Conservation (phyloP, 164 flowering plant species). For the Kalanchoe fedtschenkoi region DNA sequence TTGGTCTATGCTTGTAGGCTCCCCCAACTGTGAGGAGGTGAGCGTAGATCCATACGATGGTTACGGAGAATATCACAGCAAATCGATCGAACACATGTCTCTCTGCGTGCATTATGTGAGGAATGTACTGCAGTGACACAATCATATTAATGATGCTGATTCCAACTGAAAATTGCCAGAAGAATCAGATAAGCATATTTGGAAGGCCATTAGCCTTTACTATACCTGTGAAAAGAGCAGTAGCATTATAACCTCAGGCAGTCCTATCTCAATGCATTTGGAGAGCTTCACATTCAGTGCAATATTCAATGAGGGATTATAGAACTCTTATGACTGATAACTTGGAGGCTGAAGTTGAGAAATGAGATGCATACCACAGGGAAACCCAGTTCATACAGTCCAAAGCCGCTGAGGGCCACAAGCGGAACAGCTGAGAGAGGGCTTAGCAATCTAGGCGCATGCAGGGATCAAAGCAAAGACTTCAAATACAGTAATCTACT, state of each 20-base stretch:
- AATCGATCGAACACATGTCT: constrained; percentile 63
- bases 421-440: constrained; percentile 83
- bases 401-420: constrained; percentile 78
- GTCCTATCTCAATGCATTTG: constrained; percentile 82
- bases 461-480: background rate
- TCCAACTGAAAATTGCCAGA: background rate
- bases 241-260: constrained; percentile 65
- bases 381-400: constrained; percentile 77
- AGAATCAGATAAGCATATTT: background rate
- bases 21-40: constrained; percentile 95
- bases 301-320: background rate
- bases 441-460: constrained; percentile 54
- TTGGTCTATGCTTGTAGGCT: constrained; percentile 54
- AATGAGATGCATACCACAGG: constrained; percentile 79
- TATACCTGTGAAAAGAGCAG: constrained; percentile 78
- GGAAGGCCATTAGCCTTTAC: no score
- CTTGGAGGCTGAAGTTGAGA: no score
- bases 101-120: constrained; percentile 40
- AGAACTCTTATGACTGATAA: background rate
- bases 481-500: background rate
- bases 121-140: constrained; percentile 57
- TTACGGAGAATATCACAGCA: constrained; percentile 76
- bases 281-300: constrained; percentile 40
- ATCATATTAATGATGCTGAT: background rate
- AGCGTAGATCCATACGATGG: constrained; percentile 84